Evolutionary conservation across 176 grass and related monocot species (phyloP).

Genomic region (Alloteropsis semialata): DNA sequence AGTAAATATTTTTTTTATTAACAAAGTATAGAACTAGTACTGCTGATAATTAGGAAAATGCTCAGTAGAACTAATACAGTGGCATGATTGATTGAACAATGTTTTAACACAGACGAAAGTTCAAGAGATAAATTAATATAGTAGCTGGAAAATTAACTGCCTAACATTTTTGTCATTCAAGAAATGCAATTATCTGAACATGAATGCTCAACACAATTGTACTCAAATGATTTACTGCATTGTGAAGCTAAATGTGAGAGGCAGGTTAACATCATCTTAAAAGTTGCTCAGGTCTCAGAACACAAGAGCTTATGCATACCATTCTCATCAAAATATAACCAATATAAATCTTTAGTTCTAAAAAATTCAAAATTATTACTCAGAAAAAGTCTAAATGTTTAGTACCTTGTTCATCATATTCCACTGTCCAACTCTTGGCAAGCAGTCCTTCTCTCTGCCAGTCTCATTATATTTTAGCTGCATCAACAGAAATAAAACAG

Average conservation of each 20-base stretch:
- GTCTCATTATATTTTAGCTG: constrained; percentile 94
- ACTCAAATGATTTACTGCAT: background rate
- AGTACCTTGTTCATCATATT: constrained; percentile 99
- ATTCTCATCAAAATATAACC: background rate
- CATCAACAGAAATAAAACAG: constrained; percentile 10
- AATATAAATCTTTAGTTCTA: background rate
- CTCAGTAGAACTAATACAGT: background rate
- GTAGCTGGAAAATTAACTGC: background rate
- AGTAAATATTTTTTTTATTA: background rate
- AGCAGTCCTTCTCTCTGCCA: constrained; percentile 89
- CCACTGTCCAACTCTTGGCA: constrained; percentile 92
- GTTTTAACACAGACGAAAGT: background rate
- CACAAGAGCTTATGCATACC: background rate
- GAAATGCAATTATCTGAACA: background rate
- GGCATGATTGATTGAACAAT: background rate
- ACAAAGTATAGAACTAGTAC: background rate
- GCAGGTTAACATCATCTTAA: background rate
- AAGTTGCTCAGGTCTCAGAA: background rate
- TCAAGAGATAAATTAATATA: background rate
- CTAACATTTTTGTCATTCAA: background rate
- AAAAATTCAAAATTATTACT: background rate
- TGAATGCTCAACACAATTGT: background rate
- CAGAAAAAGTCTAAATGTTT: background rate
- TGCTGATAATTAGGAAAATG: background rate
- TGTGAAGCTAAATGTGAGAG: background rate